Evolutionary conservation across 192 early-diverging fungal species (phyloP).

Genomic region (Coemansia sp.): DNA sequence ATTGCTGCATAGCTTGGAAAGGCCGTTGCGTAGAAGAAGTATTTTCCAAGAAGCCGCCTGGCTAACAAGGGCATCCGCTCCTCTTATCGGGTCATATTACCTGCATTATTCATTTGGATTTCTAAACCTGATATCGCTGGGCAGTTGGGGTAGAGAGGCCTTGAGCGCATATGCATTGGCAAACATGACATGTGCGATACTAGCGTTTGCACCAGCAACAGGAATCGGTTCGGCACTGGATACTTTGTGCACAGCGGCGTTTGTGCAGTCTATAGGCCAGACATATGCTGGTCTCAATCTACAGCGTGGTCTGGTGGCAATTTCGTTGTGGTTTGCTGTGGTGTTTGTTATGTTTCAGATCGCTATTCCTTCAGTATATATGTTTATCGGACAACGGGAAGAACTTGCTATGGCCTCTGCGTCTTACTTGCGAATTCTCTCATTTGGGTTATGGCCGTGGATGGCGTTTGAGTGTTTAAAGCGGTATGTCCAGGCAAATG

Average conservation of each 20-base stretch:
- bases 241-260: conserved; percentile 72
- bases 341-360: conserved; percentile 72
- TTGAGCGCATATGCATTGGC: conserved; percentile 68
- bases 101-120: conserved; percentile 69
- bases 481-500: conserved; percentile 84
- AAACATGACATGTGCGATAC: conserved; percentile 70
- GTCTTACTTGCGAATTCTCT: conserved; percentile 65
- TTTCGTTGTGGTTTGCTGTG: conserved; percentile 63
- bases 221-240: conserved; percentile 75
- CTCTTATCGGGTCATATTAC: conserved; percentile 63
- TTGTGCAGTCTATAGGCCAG: conserved; percentile 61
- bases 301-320: conserved; percentile 78
- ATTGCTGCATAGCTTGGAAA: conserved; percentile 9
- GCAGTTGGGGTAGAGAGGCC: conserved; percentile 62
- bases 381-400: conserved; percentile 70
- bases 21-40: background rate
- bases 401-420: conserved; percentile 70
- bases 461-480: conserved; percentile 87
- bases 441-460: conserved; percentile 79
- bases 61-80: conserved; percentile 41
- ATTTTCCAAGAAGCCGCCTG: conserved; percentile 25
- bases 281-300: conserved; percentile 68
- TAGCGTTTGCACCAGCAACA: conserved; percentile 70
- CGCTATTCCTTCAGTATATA: conserved; percentile 67
- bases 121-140: conserved; percentile 64